Percentiles rank a stretch among this genome's conserved stretches.
These are phyloP conservation scores for Skeletonema marinoi DNA, from an alignment of 108 stramenopile genomes.

Conservation along the genomic window DNA sequence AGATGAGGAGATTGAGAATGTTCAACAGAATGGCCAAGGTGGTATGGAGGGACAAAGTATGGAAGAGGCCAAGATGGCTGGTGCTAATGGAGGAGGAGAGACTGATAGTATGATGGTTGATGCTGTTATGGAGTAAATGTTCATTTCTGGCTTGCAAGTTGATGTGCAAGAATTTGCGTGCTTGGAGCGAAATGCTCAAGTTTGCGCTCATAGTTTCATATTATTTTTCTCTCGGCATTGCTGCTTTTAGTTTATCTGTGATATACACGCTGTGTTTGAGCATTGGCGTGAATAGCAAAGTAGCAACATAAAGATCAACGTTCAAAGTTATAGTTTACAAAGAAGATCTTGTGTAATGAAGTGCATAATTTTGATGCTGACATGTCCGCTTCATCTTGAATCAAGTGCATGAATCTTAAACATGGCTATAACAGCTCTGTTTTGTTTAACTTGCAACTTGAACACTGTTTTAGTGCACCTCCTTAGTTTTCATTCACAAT, in stretches of 20 bases:
- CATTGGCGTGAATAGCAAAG: not conserved
- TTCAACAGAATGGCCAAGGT: conserved; percentile 14
- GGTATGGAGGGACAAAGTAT: conserved; percentile 12
- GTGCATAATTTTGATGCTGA: no score
- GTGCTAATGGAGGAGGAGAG: not conserved
- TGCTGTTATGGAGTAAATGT: conserved; percentile 1
- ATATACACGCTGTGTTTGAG: not conserved
- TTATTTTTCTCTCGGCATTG: conserved; percentile 2
- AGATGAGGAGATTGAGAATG: conserved; percentile 21
- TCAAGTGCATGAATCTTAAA: no score
- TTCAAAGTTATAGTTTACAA: not conserved
- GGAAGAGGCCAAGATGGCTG: conserved; percentile 12
- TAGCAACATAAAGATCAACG: not conserved
- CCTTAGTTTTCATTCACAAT: conserved; percentile 31
- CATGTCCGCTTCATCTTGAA: no score
- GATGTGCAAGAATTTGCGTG: not conserved
- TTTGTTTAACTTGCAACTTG: not conserved
- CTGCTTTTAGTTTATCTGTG: not conserved
- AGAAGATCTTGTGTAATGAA: not conserved
- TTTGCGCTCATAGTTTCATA: not conserved
- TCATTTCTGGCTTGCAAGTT: not conserved
- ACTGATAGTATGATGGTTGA: not conserved
- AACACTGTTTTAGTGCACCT: not conserved
- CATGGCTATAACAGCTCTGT: no score
- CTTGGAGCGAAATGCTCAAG: not conserved